Percentiles rank a stretch among this genome's conserved stretches.
These are phyloP conservation scores for Blastobotrys buckinghamii DNA, from an alignment of 1,139 yeast species.

Conservation along the genomic window DNA sequence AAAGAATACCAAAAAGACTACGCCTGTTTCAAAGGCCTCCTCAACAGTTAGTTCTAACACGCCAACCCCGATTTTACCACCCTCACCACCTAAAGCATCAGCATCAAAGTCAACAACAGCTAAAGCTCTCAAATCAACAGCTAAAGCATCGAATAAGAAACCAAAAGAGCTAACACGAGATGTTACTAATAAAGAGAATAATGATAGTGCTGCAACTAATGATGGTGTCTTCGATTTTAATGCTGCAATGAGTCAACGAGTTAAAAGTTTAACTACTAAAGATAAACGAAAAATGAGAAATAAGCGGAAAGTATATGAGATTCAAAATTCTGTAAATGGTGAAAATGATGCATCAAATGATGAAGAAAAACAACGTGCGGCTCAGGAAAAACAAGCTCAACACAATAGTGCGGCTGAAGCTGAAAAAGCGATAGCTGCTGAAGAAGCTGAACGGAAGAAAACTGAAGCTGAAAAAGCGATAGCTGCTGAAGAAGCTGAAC, in stretches of 20 bases:
- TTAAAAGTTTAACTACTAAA: background rate
- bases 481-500: background rate
- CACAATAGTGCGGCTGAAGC: conserved; percentile 2
- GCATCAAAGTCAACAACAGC: background rate
- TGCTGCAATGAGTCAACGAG: background rate
- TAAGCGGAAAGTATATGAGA: conserved; percentile 14
- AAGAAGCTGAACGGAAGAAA: background rate
- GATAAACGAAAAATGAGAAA: background rate
- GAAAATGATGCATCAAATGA: conserved; percentile 9
- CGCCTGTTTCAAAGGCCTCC: too few relatives aligned
- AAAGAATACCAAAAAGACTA: too few relatives aligned
- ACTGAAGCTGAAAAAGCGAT: too few relatives aligned
- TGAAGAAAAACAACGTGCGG: conserved; percentile 10
- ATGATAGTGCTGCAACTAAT: background rate
- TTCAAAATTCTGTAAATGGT: conserved; percentile 5
- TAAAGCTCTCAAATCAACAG: background rate
- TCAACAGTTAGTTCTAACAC: background rate
- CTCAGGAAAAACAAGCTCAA: background rate
- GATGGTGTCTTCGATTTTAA: background rate
- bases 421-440: conserved; percentile 7
- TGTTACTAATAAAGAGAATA: background rate
- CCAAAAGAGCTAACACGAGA: background rate
- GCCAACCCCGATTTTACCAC: background rate
- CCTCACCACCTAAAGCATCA: background rate
- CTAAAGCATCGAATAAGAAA: background rate